A percentile compares a stretch with the other conserved stretches of the same genome.
Conservation (phyloP, 2,329 filamentous ascomycete species). For the Bipolaris gigantea region DNA sequence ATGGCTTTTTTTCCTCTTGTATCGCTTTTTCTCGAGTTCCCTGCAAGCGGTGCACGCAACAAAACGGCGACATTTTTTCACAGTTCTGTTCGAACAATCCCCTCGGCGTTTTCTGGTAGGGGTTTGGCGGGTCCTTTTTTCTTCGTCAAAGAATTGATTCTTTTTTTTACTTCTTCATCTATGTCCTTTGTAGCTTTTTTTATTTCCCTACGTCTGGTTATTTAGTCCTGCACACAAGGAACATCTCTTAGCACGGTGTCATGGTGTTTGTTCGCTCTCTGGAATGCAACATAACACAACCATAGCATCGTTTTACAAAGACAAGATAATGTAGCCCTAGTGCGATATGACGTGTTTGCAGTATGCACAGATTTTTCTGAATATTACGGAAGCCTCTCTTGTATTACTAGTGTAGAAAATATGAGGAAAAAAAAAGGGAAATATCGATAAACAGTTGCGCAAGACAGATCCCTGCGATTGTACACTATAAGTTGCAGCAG, state of each 20-base stretch:
- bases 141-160: slow-evolving; percentile 9
- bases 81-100: neutral
- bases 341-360: neutral
- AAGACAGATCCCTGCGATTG: neutral
- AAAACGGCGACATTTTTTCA: neutral
- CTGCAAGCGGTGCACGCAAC: neutral
- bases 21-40: neutral
- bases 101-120: slow-evolving; percentile 7
- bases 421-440: neutral
- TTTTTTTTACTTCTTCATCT: slow-evolving; percentile 14
- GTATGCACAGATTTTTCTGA: neutral
- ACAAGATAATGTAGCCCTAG: neutral
- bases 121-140: neutral
- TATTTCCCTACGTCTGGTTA: neutral
- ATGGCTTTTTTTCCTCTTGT: neutral
- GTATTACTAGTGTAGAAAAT: slow-evolving; percentile 2
- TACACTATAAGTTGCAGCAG: neutral
- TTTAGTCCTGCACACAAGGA: neutral
- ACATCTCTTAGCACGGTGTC: slow-evolving; percentile 7
- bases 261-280: neutral
- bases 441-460: neutral
- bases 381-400: slow-evolving; percentile 1
- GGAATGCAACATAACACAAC: neutral
- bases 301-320: neutral
- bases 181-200: slow-evolving; percentile 10